Percentiles rank a stretch among this genome's conserved stretches.
These are phyloP conservation scores for Diaporthe longicolla DNA, from an alignment of 2,329 filamentous ascomycete genomes.

Conservation along the genomic window DNA sequence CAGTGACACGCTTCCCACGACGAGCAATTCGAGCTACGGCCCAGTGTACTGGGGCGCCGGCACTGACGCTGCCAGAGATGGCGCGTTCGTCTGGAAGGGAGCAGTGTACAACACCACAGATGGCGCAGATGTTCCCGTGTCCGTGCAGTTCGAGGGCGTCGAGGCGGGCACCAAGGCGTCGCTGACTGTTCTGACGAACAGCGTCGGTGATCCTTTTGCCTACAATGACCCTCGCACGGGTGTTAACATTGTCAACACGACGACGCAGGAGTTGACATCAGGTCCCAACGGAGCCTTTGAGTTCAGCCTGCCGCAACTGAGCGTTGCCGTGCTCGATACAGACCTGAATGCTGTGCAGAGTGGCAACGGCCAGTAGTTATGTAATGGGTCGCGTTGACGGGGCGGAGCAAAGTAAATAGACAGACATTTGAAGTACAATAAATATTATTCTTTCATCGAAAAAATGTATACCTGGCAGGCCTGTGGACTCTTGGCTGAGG, in stretches of 20 bases:
- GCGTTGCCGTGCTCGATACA: conserved; percentile 69
- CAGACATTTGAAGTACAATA: not conserved
- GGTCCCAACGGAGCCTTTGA: conserved; percentile 62
- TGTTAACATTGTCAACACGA: conserved; percentile 64
- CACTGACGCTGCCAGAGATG: conserved; percentile 55
- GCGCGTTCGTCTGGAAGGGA: conserved; percentile 63
- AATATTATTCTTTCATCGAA: not conserved
- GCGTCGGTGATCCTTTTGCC: conserved; percentile 57
- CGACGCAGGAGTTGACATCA: conserved; percentile 56
- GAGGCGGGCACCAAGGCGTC: conserved; percentile 55
- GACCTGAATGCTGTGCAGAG: conserved; percentile 25
- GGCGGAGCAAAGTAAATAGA: not conserved
- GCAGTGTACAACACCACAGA: conserved; percentile 67
- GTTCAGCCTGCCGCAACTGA: conserved; percentile 67
- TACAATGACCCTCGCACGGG: conserved; percentile 60
- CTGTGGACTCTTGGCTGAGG: not conserved
- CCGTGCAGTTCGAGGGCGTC: conserved; percentile 61
- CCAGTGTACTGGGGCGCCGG: conserved; percentile 67
- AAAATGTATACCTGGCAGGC: not conserved
- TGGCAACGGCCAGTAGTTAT: not conserved
- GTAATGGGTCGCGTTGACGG: not conserved
- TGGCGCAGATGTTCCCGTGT: conserved; percentile 59
- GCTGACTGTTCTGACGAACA: conserved; percentile 61
- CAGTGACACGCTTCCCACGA: conserved; percentile 61
- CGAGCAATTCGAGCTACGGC: conserved; percentile 55